These are phyloP conservation scores for Malus fusca DNA, from an alignment of 306 rosid genomes.

Conservation along the genomic window DNA sequence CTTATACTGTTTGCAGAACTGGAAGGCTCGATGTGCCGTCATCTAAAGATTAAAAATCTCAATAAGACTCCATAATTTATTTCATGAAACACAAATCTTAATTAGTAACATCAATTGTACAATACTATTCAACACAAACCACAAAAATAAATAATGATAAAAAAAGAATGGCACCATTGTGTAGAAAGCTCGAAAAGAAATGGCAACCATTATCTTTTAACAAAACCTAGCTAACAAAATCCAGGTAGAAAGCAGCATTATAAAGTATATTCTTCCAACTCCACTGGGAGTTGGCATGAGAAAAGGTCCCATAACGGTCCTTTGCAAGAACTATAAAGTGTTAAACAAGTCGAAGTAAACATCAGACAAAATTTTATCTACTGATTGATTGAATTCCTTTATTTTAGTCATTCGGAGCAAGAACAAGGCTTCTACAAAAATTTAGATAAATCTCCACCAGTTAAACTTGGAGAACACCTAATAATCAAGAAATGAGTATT, in stretches of 20 bases:
- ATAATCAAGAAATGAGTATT: neutral
- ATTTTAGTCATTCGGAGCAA: neutral
- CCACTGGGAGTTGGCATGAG: neutral
- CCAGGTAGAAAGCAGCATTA: neutral
- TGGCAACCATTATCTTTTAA: neutral
- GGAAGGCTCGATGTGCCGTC: conserved; percentile 99
- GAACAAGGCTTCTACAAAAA: neutral
- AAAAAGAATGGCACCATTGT: neutral
- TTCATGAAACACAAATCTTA: neutral
- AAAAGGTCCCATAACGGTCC: neutral
- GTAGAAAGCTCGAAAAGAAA: neutral
- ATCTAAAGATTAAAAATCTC: conserved; percentile 42
- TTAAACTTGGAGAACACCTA: neutral
- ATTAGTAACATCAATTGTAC: neutral
- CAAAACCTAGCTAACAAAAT: neutral
- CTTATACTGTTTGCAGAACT: conserved; percentile 94
- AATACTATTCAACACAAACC: neutral
- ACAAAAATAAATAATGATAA: neutral
- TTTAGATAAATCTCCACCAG: neutral
- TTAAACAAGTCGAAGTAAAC: neutral
- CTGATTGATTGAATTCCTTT: neutral
- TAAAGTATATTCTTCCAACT: neutral
- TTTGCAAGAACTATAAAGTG: neutral
- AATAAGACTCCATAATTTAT: neutral
- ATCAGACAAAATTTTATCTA: neutral